Conservation (phyloP, 768 basidiomycete species). For the Tylopilus plumbeoviolaceoides region DNA sequence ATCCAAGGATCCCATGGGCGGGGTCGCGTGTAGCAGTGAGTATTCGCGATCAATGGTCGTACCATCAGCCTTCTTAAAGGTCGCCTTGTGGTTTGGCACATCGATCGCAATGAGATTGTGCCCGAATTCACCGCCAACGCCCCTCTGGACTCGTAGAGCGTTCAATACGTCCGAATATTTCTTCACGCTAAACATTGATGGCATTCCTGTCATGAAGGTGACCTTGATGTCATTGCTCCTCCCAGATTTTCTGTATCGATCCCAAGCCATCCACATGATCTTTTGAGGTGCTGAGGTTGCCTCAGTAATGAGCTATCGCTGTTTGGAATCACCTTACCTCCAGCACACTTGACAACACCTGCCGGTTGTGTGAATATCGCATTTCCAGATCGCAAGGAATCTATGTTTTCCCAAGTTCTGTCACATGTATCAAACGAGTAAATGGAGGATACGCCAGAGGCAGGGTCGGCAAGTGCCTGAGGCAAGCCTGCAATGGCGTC, state of each 20-base stretch:
- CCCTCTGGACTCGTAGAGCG: conserved; percentile 68
- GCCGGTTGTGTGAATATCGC: conserved; percentile 96
- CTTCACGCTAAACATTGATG: conserved; percentile 94
- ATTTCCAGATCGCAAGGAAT: conserved; percentile 67
- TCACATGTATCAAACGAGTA: conserved; percentile 90
- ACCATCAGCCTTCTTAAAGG: conserved; percentile 77
- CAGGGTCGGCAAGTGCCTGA: conserved; percentile 70
- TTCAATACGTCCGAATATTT: conserved; percentile 92
- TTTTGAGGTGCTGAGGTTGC: conserved; percentile 69
- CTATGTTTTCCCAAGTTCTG: conserved; percentile 82
- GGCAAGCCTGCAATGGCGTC: conserved; percentile 67
- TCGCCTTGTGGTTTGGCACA: conserved; percentile 65
- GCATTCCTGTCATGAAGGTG: conserved; percentile 88
- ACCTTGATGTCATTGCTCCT: conserved; percentile 55
- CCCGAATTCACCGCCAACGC: conserved; percentile 75
- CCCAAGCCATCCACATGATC: conserved; percentile 98
- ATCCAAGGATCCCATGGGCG: conserved; percentile 89
- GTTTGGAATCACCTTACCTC: conserved; percentile 45
- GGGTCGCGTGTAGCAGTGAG: conserved; percentile 78
- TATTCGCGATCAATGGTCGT: conserved; percentile 70
- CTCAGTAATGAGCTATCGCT: conserved; percentile 2
- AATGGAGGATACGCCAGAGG: conserved; percentile 84
- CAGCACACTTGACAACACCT: conserved; percentile 90
- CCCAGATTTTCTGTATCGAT: conserved; percentile 61
- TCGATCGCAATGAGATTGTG: conserved; percentile 82